phyloP scores from a whole-genome alignment of 352 stramenopile species.

The Hyaloperonospora arabidopsidis region DNA sequence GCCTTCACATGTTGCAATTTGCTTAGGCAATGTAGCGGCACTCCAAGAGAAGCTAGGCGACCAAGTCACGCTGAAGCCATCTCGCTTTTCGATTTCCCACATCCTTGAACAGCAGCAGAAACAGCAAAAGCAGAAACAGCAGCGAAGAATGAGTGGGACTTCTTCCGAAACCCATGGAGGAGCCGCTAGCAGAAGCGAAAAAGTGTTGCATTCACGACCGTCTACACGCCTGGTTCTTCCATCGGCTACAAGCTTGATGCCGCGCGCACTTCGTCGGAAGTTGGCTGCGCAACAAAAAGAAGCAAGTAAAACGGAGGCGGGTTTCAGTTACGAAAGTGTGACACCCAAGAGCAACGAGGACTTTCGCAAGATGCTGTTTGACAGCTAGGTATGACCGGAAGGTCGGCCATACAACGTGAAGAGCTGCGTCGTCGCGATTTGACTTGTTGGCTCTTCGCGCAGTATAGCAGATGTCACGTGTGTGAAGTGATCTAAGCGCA shows the following conservation, averaged over 20 bases:
- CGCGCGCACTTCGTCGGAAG: constrained; percentile 38
- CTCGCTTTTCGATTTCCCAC: constrained; percentile 53
- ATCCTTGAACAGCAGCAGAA: constrained; percentile 55
- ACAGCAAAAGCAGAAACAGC: constrained; percentile 31
- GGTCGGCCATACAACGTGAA: too few relatives aligned
- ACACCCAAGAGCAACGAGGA: constrained; percentile 63
- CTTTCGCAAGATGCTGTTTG: constrained; percentile 54
- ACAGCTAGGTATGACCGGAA: constrained; percentile 23
- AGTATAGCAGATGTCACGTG: too few relatives aligned
- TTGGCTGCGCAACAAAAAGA: constrained; percentile 26
- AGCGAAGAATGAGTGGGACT: constrained; percentile 10
- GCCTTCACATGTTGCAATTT: constrained; percentile 22
- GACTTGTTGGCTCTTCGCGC: too few relatives aligned
- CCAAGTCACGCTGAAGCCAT: constrained; percentile 48
- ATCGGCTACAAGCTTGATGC: constrained; percentile 42
- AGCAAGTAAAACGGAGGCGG: constrained; percentile 6
- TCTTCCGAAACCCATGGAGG: background rate
- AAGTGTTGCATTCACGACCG: constrained; percentile 19
- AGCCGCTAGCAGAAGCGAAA: constrained; percentile 7
- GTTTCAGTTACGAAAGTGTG: constrained; percentile 1
- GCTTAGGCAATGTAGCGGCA: constrained; percentile 23
- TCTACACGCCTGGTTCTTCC: constrained; percentile 25
- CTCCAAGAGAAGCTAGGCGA: constrained; percentile 36
- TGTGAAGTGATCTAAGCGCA: too few relatives aligned
- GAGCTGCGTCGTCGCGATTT: too few relatives aligned